Base-by-base conservation (phyloP, 2,329 filamentous ascomycete genomes). In the Cladosporium velox region DNA sequence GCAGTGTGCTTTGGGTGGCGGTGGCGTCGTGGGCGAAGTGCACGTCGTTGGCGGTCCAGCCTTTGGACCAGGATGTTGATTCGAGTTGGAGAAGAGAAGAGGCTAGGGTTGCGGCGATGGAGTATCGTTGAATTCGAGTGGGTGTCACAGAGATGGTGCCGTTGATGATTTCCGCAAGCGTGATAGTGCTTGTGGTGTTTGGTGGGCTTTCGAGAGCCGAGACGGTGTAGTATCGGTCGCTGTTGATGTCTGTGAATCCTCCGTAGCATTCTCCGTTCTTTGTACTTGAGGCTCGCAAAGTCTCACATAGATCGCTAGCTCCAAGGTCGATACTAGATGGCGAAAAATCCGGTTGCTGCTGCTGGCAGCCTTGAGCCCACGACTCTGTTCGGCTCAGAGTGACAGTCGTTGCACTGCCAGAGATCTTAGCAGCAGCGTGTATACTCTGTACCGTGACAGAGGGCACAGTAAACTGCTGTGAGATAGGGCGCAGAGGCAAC, bases 21-120 rank as follows among this genome's bases (percentile, higher is more conserved):
- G 32, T 54, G 7, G 7, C 4, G 21, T 67, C 60, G 28, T 59
- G 35, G 14, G 60, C 51, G 12, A 64, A 67, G 38, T 38, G 24
- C 8, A 68, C 55, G 7, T 64, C 63, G 0, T 51, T 34, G 3
- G 57, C 21, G 24, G 41, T 49, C 66, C 66, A 68, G 21, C 32
- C n/a, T 24, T 67, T 65, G 4, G 75, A 64, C 75, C 72, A 76
- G 2, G 73, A 72, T 15, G 72, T 72, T 2, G 68, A 65, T 26
- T 73, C 64, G 1, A 75, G 70, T 59, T 74, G 73, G 2, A 74
- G 63, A 34, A 70, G 70, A 8, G 72, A 73, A 5, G 70, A 72
- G 1, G 72, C 70, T 18, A 75, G 41, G 1, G 68, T 70, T 4
- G 71, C 57, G 15, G 73, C 73, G 15, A 75, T 61, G 3, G 15